Evolutionary conservation across 2,329 filamentous ascomycete species (phyloP).

Genomic region (Monosporascus sp.): DNA sequence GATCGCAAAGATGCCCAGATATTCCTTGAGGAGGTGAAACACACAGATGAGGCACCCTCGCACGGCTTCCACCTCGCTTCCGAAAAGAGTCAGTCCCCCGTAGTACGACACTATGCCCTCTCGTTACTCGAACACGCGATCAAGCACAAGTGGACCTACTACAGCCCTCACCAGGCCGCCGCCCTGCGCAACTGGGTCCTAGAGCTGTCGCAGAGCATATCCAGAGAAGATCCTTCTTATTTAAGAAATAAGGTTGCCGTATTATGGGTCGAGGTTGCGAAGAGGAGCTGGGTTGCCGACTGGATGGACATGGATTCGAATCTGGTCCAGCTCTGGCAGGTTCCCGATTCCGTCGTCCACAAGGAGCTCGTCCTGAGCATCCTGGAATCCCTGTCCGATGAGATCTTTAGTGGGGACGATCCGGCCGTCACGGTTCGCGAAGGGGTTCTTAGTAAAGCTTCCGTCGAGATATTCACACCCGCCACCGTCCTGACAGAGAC

Average conservation of each 20-base stretch:
- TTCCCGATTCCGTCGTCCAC: conserved; percentile 54
- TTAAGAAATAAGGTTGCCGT: conserved; percentile 91
- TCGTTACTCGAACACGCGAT: conserved; percentile 88
- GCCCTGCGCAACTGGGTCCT: conserved; percentile 73
- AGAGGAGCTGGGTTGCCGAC: conserved; percentile 84
- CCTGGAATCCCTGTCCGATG: conserved; percentile 87
- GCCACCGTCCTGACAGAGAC: conserved; percentile 67
- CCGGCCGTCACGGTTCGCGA: conserved; percentile 78
- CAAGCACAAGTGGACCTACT: conserved; percentile 76
- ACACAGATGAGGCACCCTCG: conserved; percentile 70
- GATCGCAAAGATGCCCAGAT: conserved; percentile 75
- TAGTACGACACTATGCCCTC: conserved; percentile 90
- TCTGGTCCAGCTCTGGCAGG: conserved; percentile 78
- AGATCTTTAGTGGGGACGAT: conserved; percentile 90
- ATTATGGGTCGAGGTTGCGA: conserved; percentile 91
- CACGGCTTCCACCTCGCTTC: conserved; percentile 81
- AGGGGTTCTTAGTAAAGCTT: conserved; percentile 77
- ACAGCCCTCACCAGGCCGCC: conserved; percentile 61
- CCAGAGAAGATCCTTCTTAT: conserved; percentile 70
- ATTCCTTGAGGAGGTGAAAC: conserved; percentile 84
- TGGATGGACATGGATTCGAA: conserved; percentile 94
- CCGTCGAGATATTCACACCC: conserved; percentile 92
- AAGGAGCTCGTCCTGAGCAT: conserved; percentile 87
- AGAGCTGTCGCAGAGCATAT: conserved; percentile 67
- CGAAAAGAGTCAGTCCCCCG: conserved; percentile 67